Evolutionary conservation across 805 yeast genomes (phyloP).

Genomic region (Torulaspora maleeae): DNA sequence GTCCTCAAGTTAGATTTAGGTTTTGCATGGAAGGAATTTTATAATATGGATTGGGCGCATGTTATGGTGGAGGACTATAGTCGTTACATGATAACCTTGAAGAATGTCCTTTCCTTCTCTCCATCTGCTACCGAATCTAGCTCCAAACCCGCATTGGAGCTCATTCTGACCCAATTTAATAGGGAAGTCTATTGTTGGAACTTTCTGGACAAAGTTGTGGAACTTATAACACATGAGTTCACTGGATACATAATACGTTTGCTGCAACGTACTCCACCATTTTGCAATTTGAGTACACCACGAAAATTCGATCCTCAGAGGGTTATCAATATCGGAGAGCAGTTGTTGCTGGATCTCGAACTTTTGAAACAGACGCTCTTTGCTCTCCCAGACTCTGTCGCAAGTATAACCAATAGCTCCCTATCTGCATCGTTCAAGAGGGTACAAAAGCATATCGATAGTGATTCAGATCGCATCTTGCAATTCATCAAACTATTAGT

Average conservation of each 20-base stretch:
- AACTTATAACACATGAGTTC: slow-evolving; percentile 52
- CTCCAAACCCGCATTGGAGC: slow-evolving; percentile 20
- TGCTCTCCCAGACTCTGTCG: slow-evolving; percentile 20
- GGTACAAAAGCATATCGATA: slow-evolving; percentile 26
- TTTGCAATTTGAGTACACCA: slow-evolving; percentile 31
- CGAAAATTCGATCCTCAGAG: slow-evolving; percentile 21
- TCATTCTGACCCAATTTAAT: slow-evolving; percentile 54
- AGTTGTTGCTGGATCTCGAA: slow-evolving; percentile 68
- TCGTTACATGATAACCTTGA: slow-evolving; percentile 58
- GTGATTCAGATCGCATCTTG: slow-evolving; percentile 19
- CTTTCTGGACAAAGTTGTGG: slow-evolving; percentile 72
- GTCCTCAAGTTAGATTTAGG: slow-evolving; percentile 54
- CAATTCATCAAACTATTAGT: slow-evolving; percentile 28
- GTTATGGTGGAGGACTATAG: slow-evolving; percentile 70
- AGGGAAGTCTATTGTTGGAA: slow-evolving; percentile 69
- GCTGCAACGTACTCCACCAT: slow-evolving; percentile 59
- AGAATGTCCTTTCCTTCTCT: slow-evolving; percentile 37
- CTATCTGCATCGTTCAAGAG: slow-evolving; percentile 26
- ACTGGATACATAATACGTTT: slow-evolving; percentile 53
- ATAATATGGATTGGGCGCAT: slow-evolving; percentile 67
- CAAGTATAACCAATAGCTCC: slow-evolving; percentile 13
- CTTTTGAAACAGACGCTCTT: slow-evolving; percentile 52
- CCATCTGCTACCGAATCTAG: slow-evolving; percentile 24
- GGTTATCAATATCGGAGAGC: slow-evolving; percentile 59
- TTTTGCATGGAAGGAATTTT: slow-evolving; percentile 79